Evolutionary conservation across 495 filamentous ascomycete species (phyloP), one percentile per base, ranked within the genome.

Genomic region (Cairneyella variabilis): DNA sequence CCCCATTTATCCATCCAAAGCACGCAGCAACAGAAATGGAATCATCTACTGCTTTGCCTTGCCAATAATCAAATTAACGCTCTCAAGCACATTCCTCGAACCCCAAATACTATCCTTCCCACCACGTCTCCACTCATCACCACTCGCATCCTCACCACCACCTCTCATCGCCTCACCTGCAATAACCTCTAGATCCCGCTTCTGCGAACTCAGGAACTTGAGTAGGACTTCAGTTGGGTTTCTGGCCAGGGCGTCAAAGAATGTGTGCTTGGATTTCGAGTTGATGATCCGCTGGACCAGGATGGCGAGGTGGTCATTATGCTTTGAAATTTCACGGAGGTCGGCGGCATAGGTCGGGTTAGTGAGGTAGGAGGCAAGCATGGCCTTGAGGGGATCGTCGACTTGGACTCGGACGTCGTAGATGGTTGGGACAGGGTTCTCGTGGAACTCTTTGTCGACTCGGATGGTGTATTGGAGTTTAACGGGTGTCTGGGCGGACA

Each of bases 381-480:
- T 83, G 25, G 78, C 73, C 48, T 82, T 83, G 21, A 95, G 76
- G 1, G 91, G 89, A 68, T 95, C 88, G 60, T 90, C 86, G n/a
- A 95, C 77, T 22, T 83, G 77, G 57, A 97, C 88, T 56, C 78
- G 84, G 57, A 98, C 75, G 70, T 96, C 92, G 75, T 96, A 95
- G 67, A 96, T 75, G 23, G 89, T 96, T 1, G 85, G 85, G 48
- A 68, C 71, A 18, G 73, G 76, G 49, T 71, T 68, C 51, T 71
- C 73, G 73, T 93, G 85, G 71, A 90, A 93, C 10, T 86, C 81
- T 63, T 87, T 82, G 67, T 97, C 93, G 38, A 95, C 85, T 61
- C 95, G 91, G 68, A 97, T 95, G 32, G 90, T 97, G 73, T 97
- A 98, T 25, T 80, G 76, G 20, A 97, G 82, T 57, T 86, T 83